Base-by-base conservation (phyloP, 371 early-diverging fungal species). In the Batkoa obscura region DNA sequence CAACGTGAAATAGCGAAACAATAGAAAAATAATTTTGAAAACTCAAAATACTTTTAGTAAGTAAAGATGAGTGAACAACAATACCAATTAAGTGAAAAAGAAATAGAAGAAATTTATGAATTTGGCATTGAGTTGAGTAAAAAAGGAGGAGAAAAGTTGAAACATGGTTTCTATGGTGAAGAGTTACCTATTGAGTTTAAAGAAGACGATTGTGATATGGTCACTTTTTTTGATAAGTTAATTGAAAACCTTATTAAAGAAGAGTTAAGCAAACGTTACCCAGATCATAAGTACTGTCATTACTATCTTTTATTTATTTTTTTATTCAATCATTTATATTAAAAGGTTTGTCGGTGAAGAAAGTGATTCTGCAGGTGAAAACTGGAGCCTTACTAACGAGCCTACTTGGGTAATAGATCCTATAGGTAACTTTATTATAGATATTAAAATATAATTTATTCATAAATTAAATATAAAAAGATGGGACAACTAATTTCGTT, bases 381-480 rank as follows among this genome's bases (percentile, higher is more conserved):
- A 71, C 15, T 69, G 74, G 53, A 62, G 62, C 17, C 68, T 58
- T 83, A 84, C 84, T 6, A 66, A 84, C 57, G 70, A 73, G 2
- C 88, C 89, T 8, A 90, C 92, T 2, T 90, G 91, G 90, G 83
- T 91, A 56, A 82, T 91, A 2, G 92, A 92, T 61, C 93, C 93
- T 2, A 80, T 92, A 58, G 84, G 80, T 73, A 66, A 63, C 56
- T 52, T 55, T 3, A 15, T 46, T 6, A 32, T 31, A 17, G 15
- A 33, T 13, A 33, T 51, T 31, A 60, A 33, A 5, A 17, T 13
- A 10, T 43, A 46, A 48, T n/a, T 13, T 37, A 8, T 2, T 43
- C 35, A 48, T 12, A 17, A 5, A 5, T 46, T 15, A 31, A 46
- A 43, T 46, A 33, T 17, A 50, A 23, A 12, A 64, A 78, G 83